Base-by-base conservation (phyloP, 1,139 yeast genomes). In the Saccharomyces hybrid region DNA sequence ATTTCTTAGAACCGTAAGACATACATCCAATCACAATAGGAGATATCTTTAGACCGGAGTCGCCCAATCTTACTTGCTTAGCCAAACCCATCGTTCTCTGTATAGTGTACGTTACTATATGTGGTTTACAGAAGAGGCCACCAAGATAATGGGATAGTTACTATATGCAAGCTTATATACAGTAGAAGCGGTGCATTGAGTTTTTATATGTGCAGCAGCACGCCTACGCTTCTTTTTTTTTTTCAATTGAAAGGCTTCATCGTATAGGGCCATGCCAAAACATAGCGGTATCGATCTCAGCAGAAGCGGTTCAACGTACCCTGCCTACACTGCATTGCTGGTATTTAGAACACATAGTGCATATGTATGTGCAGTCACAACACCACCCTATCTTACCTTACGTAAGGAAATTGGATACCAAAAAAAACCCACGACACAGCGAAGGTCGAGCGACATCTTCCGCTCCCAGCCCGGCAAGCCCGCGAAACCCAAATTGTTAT, bases 21-120 rank as follows among this genome's bases (percentile, higher is more conserved):
- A 78, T 77, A 59, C 82, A 78, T 46, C 82, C 82, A 16, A 78
- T 75, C 53, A 79, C 71, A 28, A 79, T 62, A 48, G 74, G 74
- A 14, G 82, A 74, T 31, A 78, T 68, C 54, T 72, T 69, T 47
- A 79, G 69, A 0, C 81, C 82, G 0, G 81, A 75, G 47, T 54
- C 50, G 6, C 68, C 68, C 8, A 62, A 46, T 32, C 55, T 52
- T 11, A 57, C 62, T 28, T 52, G 62, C 31, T 52, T 52, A 27
- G 27, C 55, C 44, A 50, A 32, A 32, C n/a, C 38, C 38, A 32
- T 32, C 31, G 8, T 8, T 28, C 31, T 28, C 31, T 19, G 23
- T 19, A 19, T 19, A 19, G 31, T 7, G 31, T 28, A 9, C 11
- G 31, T 28, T 19, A 31, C 34, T 31, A 1, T 31, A 31, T 31